Base-by-base conservation (phyloP, 352 stramenopile species). In the Pythium periplocum region DNA sequence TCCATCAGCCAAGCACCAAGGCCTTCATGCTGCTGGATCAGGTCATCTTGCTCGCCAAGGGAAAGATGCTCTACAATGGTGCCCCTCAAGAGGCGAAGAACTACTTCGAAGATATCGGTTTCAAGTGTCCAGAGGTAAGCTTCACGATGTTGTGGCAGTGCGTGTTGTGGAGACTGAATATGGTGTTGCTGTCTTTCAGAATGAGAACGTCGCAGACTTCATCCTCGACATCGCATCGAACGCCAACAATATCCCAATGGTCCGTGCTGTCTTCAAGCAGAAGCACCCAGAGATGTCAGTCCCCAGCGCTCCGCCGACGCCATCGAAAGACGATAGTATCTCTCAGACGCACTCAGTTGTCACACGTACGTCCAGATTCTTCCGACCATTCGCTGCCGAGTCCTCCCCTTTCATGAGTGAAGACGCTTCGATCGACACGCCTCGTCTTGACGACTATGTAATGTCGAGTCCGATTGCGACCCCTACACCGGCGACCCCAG, bases 21-120 rank as follows among this genome's bases (percentile, higher is more conserved):
- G 95, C 97, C 40, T 98, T 96, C 65, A 53, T 90, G 45, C 70
- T 86, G 37, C 61, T 98, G 12, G 90, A 98, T 64, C 69, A 86
- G 43, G 83, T 97, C 42, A 75, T 98, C 47, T 68, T 98, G 10
- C 64, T 98, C 11, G 89, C 73, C 4, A 90, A 90, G 55, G 83
- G 82, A 33, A 79, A 84, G 48, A 61, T 85, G 51, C 58, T 90
- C 1, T 90, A 90, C 60, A 69, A 76, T 55, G 76, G 77, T 5
- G 41, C 69, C 0, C 79, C 79, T 1, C 61, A 63, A 0, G 64
- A 75, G 6, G 75, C 75, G 17, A 84, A 83, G 51, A 43, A 32
- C 2, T 76, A 82, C 62, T 90, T 90, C 51, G 67, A 86, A 56
- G 55, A 77, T 39, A 66, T 89, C 33, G 78, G 78, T 17, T 87